Conservation (phyloP, 2,329 filamentous ascomycete species). For the Talaromyces sp. region DNA sequence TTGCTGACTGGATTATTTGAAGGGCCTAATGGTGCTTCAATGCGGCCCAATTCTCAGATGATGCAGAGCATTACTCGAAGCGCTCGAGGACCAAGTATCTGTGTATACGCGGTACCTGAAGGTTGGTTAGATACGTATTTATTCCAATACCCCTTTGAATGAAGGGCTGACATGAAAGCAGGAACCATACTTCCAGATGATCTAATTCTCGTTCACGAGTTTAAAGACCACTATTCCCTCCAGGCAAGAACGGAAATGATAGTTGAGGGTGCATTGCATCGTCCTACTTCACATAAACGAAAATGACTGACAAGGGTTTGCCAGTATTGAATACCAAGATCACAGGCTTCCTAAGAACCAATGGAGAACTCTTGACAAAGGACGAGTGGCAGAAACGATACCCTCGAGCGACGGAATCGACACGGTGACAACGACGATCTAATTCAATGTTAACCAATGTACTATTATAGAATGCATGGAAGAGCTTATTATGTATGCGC, state of each 20-base stretch:
- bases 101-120: not conserved
- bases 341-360: not conserved
- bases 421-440: too few relatives aligned
- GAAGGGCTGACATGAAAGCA: constrained; percentile 2
- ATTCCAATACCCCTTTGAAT: not conserved
- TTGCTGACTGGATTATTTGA: not conserved
- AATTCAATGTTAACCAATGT: too few relatives aligned
- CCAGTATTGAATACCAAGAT: not conserved
- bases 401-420: too few relatives aligned
- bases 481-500: too few relatives aligned
- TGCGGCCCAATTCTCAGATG: constrained; percentile 5
- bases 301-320: not conserved
- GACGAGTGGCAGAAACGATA: too few relatives aligned
- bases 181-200: constrained; percentile 16
- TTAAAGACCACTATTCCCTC: constrained; percentile 19
- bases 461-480: too few relatives aligned
- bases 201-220: constrained; percentile 22
- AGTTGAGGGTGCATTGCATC: constrained; percentile 1
- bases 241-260: constrained; percentile 18
- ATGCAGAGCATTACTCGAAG: not conserved
- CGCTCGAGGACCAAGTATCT: not conserved
- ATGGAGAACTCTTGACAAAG: too few relatives aligned
- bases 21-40: constrained; percentile 8
- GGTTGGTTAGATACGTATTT: not conserved
- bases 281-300: not conserved